Evolutionary conservation across 1,284 basidiomycete genomes (phyloP), one percentile per base, ranked within the genome.

Genomic region (Trichosporon sp.): DNA sequence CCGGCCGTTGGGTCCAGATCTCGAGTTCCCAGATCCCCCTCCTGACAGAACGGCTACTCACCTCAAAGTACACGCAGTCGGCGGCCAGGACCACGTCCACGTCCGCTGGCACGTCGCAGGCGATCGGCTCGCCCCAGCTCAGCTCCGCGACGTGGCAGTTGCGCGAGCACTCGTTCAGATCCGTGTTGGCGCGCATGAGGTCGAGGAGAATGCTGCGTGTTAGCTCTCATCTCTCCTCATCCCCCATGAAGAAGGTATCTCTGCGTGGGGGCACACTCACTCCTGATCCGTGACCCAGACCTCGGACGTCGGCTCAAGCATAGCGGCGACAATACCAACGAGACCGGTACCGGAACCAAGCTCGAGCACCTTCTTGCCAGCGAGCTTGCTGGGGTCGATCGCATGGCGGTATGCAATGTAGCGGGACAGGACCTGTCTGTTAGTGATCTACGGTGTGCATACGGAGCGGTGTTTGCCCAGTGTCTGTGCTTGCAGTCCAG

Each of bases 11-110:
- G 26, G 35, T 7, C 35, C 35, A 37, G 46, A 48, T 48, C 46
- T 48, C 6, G 16, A 16, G 35, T 4, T 6, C 43, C 43, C 16
- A 14, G 43, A n/a, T 21, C 16, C 19, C 16, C 4, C 32, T n/a
- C 26, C 26, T 26, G 10, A 35, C 2, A 10, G 37, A 38, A 10
- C 37, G 37, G 37, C 2, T 12, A 70, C 78, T 46, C 19, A 83
- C 80, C 78, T 97, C 95, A 76, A 94, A 93, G 84, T 98, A 98
- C 4, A 98, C 94, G 78, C 95, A 98, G 80, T 98, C 95, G 0
- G 94, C 93, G 0, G 92, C 92, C 5, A 95, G 86, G 70, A 95
- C 87, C 32, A 96, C 74, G 4, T 85, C 69, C 59, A 63, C 70
- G 0, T 80, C 73, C 2, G 66, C 51, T 21, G 68, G 87, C 26